Evolutionary conservation across 148 eudicot genomes (phyloP), one percentile per base, ranked within the genome.

Genomic region (Tetragonia tetragonoides): DNA sequence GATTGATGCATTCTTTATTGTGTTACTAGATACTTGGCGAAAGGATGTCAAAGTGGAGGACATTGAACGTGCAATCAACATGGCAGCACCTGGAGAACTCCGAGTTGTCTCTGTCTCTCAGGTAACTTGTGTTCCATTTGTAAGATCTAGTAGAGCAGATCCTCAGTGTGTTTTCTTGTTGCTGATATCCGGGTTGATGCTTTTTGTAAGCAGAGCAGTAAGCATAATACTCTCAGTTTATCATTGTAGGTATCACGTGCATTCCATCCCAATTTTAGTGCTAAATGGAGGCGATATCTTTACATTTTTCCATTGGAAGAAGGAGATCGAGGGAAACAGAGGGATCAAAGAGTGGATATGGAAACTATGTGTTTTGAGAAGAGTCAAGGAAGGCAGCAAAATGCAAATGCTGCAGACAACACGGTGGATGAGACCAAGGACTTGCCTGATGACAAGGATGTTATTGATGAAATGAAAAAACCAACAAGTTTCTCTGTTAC

Each of bases 231-330:
- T 60, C 42, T 40, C 51, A 69, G 68, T 76, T 68, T 67, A 62
- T 65, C 68, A 49, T 82, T 69, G 68, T 80, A 94, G 98, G 93
- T 95, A 64, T 87, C 99, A 42, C 92, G 99, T 68, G 90, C 82
- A 70, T 95, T 95, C 85, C 99, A 95, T 86, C 99, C 97, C 68
- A 95, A 91, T 83, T 95, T 93, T 82, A 87, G 87, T 84, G 99
- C 99, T 77, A 91, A 93, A 80, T 95, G 99, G 99, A 93, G 97
- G 80, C 91, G 88, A 74, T 95, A 95, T 84, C 68, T 95, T 77
- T 95, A 95, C 84, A 87, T 95, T 77, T 95, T 93, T 62, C 99
- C 99, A 75, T 76, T 95, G 20, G 74, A 73, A 79, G 83, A 77
- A 73, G 90, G 85, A 72, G 88, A 80, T 34, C 73, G 28, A 74